Evolutionary conservation across 495 filamentous ascomycete genomes (phyloP).

Genomic region (Aspergillus funiculosus): DNA sequence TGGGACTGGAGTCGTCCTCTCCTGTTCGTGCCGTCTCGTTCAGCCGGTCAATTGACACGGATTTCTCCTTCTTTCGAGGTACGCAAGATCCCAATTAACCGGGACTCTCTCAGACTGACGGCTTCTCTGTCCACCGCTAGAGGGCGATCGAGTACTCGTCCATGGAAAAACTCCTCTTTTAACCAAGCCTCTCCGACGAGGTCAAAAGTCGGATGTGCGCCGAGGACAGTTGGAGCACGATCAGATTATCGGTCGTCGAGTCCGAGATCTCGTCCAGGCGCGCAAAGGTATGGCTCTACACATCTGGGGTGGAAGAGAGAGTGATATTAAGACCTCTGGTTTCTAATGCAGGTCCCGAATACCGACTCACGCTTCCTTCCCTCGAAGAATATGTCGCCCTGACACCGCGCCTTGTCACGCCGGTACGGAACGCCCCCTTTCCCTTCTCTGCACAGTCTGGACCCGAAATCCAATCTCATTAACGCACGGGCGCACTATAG

Average conservation of each 20-base stretch:
- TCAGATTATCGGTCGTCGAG: slow-evolving; percentile 57
- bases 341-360: slow-evolving; percentile 32
- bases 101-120: slow-evolving; percentile 12
- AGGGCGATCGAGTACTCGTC: slow-evolving; percentile 55
- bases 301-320: not conserved
- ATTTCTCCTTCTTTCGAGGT: slow-evolving; percentile 41
- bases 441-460: not conserved
- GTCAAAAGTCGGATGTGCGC: slow-evolving; percentile 41
- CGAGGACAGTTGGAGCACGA: slow-evolving; percentile 50
- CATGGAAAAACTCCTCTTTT: slow-evolving; percentile 46
- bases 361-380: slow-evolving; percentile 56
- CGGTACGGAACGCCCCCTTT: slow-evolving; percentile 42
- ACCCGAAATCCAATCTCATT: slow-evolving; percentile 7
- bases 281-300: slow-evolving; percentile 34
- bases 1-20: slow-evolving; percentile 22
- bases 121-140: slow-evolving; percentile 24
- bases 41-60: slow-evolving; percentile 33
- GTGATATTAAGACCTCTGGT: not conserved
- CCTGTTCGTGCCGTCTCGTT: slow-evolving; percentile 11
- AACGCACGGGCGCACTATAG: slow-evolving; percentile 41
- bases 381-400: slow-evolving; percentile 64
- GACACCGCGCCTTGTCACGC: slow-evolving; percentile 62
- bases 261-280: slow-evolving; percentile 50
- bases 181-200: slow-evolving; percentile 43
- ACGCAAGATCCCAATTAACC: slow-evolving; percentile 2